Evolutionary conservation across 495 filamentous ascomycete species (phyloP), one percentile per base, ranked within the genome.

Genomic region (Penicillium parvum): DNA sequence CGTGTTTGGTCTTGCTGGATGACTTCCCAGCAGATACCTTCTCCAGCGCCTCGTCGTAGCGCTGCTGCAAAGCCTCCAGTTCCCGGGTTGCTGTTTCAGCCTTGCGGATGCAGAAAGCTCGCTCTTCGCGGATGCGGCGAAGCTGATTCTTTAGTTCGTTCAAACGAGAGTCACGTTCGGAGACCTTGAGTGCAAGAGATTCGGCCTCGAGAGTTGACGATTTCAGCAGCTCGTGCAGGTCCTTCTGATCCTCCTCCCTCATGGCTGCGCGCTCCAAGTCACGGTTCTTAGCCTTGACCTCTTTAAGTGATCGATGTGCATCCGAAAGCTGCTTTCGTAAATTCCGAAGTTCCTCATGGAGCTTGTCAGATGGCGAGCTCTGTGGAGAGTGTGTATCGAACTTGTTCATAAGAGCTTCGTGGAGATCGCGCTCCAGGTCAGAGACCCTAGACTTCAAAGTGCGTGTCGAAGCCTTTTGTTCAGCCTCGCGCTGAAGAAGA

Each of bases 151-250:
- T 79, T 17, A 86, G 53, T 23, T 85, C 80, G 22, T 53, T 65
- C 28, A 82, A 52, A 15, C 70, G 72, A 12, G 68, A 56, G 28
- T 82, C 76, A 22, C 73, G 64, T 11, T 75, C 69, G 0, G 69
- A 68, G 11, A 82, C 61, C 52, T 81, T 74, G n/a, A 78, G 57
- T 26, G 77, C 71, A 10, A 85, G 63, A 10, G 83, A 68, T 53
- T 86, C 82, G 12, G 79, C 76, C 47, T 84, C 78, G 2, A 84
- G 66, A 30, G 81, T 85, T n/a, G 82, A 75, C 14, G 72, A 70
- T 53, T 82, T 83, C 35, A 86, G 73, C 21, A 79, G 63, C 33
- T 83, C 77, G 44, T 84, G 81, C 9, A 86, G 70, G 42, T 85
- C 83, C 39, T 70, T 72, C 25, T 82, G 79, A 48, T 85, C 83